Percentiles rank a stretch among this genome's conserved stretches.
These are phyloP conservation scores for Acacia acuminata DNA, from an alignment of 306 rosid genomes.

Conservation along the genomic window DNA sequence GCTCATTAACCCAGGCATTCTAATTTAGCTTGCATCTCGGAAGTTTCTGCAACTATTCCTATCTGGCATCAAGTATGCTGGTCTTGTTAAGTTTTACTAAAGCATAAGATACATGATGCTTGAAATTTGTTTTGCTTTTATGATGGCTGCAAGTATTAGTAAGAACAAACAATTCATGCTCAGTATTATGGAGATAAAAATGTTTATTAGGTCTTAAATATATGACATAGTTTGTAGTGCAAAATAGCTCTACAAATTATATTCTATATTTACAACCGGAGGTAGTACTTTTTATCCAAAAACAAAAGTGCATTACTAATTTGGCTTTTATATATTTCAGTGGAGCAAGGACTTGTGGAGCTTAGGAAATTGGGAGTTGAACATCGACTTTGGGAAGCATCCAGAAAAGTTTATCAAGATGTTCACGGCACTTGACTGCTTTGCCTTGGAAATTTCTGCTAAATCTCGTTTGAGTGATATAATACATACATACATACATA, in stretches of 20 bases:
- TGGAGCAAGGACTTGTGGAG: constrained; percentile 85
- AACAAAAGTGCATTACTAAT: background rate
- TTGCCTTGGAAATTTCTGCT: background rate
- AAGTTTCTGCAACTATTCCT: background rate
- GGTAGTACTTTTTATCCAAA: too few relatives aligned
- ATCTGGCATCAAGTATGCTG: background rate
- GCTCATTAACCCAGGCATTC: constrained; percentile 8
- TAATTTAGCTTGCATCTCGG: constrained; percentile 15
- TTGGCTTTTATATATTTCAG: constrained; percentile 49
- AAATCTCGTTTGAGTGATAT: background rate
- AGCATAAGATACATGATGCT: background rate
- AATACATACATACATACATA: background rate
- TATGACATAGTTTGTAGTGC: too few relatives aligned
- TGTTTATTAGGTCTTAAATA: background rate
- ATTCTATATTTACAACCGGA: too few relatives aligned
- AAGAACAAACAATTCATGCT: constrained; percentile 16
- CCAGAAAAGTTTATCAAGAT: constrained; percentile 73
- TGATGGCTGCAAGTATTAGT: constrained; percentile 23
- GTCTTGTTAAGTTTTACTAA: background rate
- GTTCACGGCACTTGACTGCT: constrained; percentile 28
- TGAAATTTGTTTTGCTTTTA: constrained; percentile 14
- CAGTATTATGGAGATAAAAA: background rate
- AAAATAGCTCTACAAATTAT: too few relatives aligned
- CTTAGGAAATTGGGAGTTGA: constrained; percentile 88
- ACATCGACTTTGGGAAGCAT: constrained; percentile 92